A percentile compares a stretch with the other conserved stretches of the same genome.
These are phyloP conservation scores for Arthrobotrys conoides DNA, from an alignment of 2,329 filamentous ascomycete species.

Conservation along the genomic window DNA sequence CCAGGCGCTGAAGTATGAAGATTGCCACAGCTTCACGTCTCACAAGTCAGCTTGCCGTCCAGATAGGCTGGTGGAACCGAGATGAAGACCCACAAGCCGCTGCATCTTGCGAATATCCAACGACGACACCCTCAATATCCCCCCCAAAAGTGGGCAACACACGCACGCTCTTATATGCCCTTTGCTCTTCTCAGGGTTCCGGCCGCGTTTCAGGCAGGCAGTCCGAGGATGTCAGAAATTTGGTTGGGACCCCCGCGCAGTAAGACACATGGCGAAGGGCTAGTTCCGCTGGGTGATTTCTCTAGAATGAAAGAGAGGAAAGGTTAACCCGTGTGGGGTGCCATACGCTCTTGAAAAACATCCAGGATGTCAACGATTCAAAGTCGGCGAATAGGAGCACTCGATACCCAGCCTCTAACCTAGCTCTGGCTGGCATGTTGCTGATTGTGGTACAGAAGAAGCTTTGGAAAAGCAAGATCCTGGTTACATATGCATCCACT, in stretches of 20 bases:
- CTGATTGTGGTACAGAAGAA: constrained; percentile 57
- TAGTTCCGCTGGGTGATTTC: constrained; percentile 30
- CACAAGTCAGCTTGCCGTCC: constrained; percentile 22
- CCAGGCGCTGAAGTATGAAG: constrained; percentile 16
- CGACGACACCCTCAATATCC: constrained; percentile 5
- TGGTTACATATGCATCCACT: constrained; percentile 39
- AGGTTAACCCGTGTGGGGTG: constrained; percentile 39
- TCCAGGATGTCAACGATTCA: constrained; percentile 41
- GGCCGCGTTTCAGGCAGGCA: constrained; percentile 61
- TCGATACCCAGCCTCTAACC: constrained; percentile 34
- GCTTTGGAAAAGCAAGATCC: constrained; percentile 47
- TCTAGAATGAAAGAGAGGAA: constrained; percentile 8
- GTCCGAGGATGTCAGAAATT: constrained; percentile 44
- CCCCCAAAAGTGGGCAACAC: constrained; percentile 18
- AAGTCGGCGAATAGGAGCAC: constrained; percentile 55
- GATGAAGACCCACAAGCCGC: constrained; percentile 49
- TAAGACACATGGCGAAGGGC: constrained; percentile 35
- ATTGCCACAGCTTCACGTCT: constrained; percentile 26
- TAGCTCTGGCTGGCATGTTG: constrained; percentile 28
- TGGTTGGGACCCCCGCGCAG: constrained; percentile 48
- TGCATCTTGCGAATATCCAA: constrained; percentile 28
- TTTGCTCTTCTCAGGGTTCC: constrained; percentile 44
- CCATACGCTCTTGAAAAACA: constrained; percentile 31
- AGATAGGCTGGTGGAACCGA: constrained; percentile 48
- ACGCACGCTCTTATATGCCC: constrained; percentile 5